Percentiles rank a stretch among this genome's conserved stretches.
phyloP scores from a whole-genome alignment of 306 rosid species.

The Hippophae rhamnoides region DNA sequence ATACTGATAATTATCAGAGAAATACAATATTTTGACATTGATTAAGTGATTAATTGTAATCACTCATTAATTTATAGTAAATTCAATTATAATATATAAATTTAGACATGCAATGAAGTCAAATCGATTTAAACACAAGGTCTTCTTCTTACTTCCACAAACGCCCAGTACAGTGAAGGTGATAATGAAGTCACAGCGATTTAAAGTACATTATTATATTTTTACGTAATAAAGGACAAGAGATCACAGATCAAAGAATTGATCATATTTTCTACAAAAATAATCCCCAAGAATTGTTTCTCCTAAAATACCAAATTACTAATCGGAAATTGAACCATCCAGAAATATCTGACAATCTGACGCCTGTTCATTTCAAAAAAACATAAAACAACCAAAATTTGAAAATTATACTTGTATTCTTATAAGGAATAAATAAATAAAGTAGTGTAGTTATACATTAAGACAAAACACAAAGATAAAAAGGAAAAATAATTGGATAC shows the following conservation, averaged over 20 bases:
- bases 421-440: neutral
- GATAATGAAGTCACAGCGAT: neutral
- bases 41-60: neutral
- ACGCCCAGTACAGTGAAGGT: neutral
- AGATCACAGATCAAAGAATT: neutral
- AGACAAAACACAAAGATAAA: no score
- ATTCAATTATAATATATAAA: neutral
- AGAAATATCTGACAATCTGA: constrained; percentile 18
- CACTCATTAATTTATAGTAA: neutral
- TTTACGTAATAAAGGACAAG: neutral
- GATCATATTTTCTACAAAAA: neutral
- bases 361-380: constrained; percentile 13
- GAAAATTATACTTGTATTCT: neutral
- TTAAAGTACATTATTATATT: neutral
- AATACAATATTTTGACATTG: no score
- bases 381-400: constrained; percentile 7
- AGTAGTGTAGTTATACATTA: neutral
- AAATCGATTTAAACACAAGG: neutral
- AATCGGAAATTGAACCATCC: constrained; percentile 35
- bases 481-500: no score
- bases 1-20: no score
- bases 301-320: constrained; percentile 13
- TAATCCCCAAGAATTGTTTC: neutral
- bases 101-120: neutral
- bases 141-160: neutral